Evolutionary conservation across 768 basidiomycete species (phyloP), one percentile per base, ranked within the genome.

Genomic region (Butyriboletus loyo): DNA sequence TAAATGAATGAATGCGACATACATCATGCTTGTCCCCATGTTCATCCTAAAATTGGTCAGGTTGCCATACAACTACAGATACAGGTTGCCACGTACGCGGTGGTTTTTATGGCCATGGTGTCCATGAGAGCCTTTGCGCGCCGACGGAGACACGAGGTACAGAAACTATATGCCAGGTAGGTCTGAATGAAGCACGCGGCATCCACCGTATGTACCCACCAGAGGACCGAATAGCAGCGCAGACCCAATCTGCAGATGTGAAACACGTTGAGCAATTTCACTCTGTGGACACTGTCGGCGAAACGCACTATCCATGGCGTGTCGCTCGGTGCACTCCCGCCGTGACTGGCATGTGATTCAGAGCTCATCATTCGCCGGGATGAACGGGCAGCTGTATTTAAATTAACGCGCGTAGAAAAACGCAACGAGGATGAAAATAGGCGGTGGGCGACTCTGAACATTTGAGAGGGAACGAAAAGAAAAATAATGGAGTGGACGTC

Each of bases 111-210:
- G 62, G 7, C 30, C 57, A n/a, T 66, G 56, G 24, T 69, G 61
- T 4, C 22, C 58, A 55, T 68, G 63, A 38, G 56, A 50, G 8
- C 39, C 38, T 21, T 60, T 55, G 43, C 62, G 66, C n/a, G 66
- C 59, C 6, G 70, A 59, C 10, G 68, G 68, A 13, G 68, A 70
- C 11, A 66, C 48, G 19, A 72, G 60, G 47, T 70, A 72, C 37
- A 70, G 48, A 15, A 72, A 49, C 68, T 70, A 38, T 31, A 31
- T 27, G 36, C 46, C 30, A 42, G 19, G 39, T 50, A 8, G 37
- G 38, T 37, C 2, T 25, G 5, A 10, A 40, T 37, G 39, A 31
- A 50, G 11, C 31, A 31, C 22, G 11, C 0, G 14, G 7, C 27
- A 25, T 30, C 11, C 3, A 38, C 17, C 24, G 9, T 22, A 47